phyloP scores from a whole-genome alignment of 129 eudicot genomes.

The Artemisia argyi region DNA sequence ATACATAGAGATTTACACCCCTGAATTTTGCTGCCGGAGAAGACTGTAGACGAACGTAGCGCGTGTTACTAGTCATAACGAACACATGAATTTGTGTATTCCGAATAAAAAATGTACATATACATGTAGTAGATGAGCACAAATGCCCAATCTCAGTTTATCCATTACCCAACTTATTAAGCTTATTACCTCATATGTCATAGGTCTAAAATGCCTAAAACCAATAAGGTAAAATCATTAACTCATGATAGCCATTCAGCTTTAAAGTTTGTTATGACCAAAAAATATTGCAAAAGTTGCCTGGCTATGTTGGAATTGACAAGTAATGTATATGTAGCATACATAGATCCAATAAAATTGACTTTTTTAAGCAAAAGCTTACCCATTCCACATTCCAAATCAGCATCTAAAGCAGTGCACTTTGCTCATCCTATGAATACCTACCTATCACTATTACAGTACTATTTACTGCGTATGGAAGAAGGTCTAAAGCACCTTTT shows the following conservation, averaged over 20 bases:
- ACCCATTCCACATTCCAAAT: conserved; percentile 45
- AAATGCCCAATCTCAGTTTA: no score
- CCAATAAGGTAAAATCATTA: neutral
- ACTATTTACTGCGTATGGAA: no score
- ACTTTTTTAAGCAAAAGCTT: conserved; percentile 30
- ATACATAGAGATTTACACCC: no score
- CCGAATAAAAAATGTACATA: no score
- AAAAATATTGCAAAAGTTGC: neutral
- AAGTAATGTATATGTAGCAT: conserved; percentile 5
- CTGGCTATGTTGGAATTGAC: conserved; percentile 7
- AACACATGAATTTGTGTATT: no score
- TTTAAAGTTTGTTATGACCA: neutral
- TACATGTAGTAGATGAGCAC: no score
- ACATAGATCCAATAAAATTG: conserved; percentile 33
- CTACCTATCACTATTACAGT: conserved; percentile 13
- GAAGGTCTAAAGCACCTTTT: neutral
- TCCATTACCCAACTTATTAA: no score
- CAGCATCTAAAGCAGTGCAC: conserved; percentile 35
- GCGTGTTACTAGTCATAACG: no score
- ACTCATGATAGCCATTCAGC: neutral
- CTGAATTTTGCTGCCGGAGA: no score
- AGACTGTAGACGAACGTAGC: no score
- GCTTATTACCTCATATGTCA: no score
- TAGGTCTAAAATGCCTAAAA: no score
- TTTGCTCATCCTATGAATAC: conserved; percentile 35